Percentiles rank a stretch among this genome's conserved stretches.
Conservation (phyloP, 2,329 filamentous ascomycete genomes). For the Fusarium sororula region DNA sequence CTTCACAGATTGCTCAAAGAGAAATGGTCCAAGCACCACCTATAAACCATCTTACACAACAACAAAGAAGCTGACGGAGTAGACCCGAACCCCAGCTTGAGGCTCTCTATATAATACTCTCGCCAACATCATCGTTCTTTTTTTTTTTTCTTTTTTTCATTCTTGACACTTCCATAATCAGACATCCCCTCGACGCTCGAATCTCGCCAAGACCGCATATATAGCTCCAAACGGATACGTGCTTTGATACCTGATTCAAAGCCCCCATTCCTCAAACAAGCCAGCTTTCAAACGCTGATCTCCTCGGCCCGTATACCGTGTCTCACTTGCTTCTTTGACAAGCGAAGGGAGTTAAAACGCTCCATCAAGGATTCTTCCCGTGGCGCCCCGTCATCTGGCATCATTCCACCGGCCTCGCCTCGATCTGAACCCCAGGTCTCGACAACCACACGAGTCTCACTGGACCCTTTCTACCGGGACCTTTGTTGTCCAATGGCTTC, state of each 20-base stretch:
- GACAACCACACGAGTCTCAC: constrained; percentile 1
- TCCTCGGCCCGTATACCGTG: constrained; percentile 35
- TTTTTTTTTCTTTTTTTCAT: not conserved
- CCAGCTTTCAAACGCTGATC: constrained; percentile 14
- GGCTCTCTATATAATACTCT: not conserved
- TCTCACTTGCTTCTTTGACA: constrained; percentile 14
- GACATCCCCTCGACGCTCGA: not conserved
- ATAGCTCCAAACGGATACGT: not conserved
- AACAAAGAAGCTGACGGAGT: constrained; percentile 7
- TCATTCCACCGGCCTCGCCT: constrained; percentile 17
- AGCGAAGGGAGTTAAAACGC: constrained; percentile 15
- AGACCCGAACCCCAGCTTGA: not conserved
- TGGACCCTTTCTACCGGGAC: not conserved
- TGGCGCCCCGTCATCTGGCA: constrained; percentile 23
- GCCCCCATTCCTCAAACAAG: constrained; percentile 30
- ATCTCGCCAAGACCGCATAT: not conserved
- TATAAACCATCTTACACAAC: constrained; percentile 19
- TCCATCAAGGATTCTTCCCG: constrained; percentile 20
- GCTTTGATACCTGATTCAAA: not conserved
- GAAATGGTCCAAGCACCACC: constrained; percentile 30
- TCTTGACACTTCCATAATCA: not conserved
- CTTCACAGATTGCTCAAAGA: constrained; percentile 17
- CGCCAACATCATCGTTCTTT: not conserved
- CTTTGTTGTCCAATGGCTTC: constrained; percentile 33
- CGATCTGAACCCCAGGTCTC: constrained; percentile 18